Conservation (phyloP, 2,329 filamentous ascomycete species). For the Sporothrix pseudoabietina region DNA sequence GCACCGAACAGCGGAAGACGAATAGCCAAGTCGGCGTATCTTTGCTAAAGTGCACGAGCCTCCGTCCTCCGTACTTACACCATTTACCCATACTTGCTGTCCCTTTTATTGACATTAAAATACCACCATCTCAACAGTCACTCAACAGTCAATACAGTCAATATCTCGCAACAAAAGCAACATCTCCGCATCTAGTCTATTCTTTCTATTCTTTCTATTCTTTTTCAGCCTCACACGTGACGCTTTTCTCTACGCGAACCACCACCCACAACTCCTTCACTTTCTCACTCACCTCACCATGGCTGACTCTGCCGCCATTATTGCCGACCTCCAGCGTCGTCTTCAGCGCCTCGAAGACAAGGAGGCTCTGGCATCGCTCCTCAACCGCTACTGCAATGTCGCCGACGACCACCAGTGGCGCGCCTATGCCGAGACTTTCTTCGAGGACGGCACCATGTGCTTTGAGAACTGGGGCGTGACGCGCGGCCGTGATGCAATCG, state of each 20-base stretch:
- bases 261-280: neutral
- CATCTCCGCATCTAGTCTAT: neutral
- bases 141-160: neutral
- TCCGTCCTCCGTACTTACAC: neutral
- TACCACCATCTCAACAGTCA: neutral
- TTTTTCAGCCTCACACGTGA: too few species aligned
- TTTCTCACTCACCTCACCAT: neutral
- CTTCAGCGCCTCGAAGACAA: constrained; percentile 2
- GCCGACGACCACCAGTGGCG: constrained; percentile 19
- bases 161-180: too few species aligned
- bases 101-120: neutral
- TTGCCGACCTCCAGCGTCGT: constrained; percentile 16
- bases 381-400: constrained; percentile 14
- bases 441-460: constrained; percentile 8
- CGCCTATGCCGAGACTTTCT: constrained; percentile 3
- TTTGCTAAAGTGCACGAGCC: neutral
- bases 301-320: constrained; percentile 7
- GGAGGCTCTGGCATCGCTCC: neutral
- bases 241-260: too few species aligned
- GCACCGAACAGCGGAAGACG: neutral
- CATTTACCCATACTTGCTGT: neutral
- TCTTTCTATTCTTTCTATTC: neutral
- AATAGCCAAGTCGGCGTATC: neutral
- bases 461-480: constrained; percentile 11
- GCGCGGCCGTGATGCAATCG: neutral